Conservation (phyloP, 116 monocot genomes). For the Cymodocea nodosa region DNA sequence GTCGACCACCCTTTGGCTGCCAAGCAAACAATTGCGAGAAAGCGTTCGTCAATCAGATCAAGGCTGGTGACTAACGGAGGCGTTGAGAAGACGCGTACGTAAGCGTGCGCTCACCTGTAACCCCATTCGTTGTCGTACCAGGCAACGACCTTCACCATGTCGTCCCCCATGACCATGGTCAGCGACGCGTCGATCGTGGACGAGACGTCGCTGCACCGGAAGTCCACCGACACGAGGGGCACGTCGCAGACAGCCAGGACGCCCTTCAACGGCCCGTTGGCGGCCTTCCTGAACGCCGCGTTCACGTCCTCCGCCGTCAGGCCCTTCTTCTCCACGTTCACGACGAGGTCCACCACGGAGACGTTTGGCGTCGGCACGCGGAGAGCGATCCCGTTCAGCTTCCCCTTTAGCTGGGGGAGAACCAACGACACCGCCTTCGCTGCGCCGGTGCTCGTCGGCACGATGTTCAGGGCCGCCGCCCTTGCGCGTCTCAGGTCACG, state of each 20-base stretch:
- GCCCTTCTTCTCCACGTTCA: slow-evolving; percentile 87
- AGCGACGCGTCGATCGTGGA: slow-evolving; percentile 85
- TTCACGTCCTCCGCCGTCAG: slow-evolving; percentile 85
- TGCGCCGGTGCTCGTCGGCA: too few species aligned
- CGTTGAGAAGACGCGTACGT: too few species aligned
- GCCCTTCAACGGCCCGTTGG: slow-evolving; percentile 68
- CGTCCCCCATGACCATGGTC: slow-evolving; percentile 98
- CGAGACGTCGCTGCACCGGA: slow-evolving; percentile 87
- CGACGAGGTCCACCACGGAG: slow-evolving; percentile 83
- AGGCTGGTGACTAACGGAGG: too few species aligned
- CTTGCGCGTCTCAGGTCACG: too few species aligned
- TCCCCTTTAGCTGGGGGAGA: slow-evolving; percentile 48
- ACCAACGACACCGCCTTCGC: too few species aligned
- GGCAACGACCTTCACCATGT: slow-evolving; percentile 97
- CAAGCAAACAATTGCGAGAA: background rate
- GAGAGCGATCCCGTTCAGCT: slow-evolving; percentile 95
- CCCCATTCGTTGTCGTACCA: slow-evolving; percentile 99
- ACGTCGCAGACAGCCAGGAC: slow-evolving; percentile 74
- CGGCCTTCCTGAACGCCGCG: slow-evolving; percentile 69
- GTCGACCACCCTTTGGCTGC: slow-evolving; percentile 95
- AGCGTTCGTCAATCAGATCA: too few species aligned
- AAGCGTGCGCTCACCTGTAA: slow-evolving; percentile 49
- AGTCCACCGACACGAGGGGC: slow-evolving; percentile 85
- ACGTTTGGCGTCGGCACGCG: slow-evolving; percentile 95
- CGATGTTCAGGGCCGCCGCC: too few species aligned